Conservation (phyloP, 805 yeast genomes). For the Lipomyces sp. region DNA sequence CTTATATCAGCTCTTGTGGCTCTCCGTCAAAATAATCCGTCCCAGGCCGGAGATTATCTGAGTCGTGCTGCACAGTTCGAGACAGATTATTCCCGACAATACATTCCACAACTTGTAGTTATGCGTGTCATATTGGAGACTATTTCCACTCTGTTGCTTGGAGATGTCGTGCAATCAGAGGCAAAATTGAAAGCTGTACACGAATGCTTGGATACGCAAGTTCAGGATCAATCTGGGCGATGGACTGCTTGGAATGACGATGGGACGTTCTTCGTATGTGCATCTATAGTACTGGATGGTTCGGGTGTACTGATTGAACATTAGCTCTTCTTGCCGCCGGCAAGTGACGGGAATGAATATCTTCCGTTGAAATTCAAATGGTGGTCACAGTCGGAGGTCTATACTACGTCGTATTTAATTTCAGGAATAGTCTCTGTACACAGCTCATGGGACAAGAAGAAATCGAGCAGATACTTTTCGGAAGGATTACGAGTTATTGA, state of each 20-base stretch:
- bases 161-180: constrained; percentile 11
- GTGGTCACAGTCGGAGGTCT: constrained; percentile 31
- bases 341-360: background rate
- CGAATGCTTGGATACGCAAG: constrained; percentile 20
- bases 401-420: constrained; percentile 20
- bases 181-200: constrained; percentile 18
- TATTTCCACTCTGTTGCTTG: constrained; percentile 6
- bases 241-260: constrained; percentile 32
- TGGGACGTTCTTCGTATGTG: constrained; percentile 21
- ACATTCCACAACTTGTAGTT: constrained; percentile 30
- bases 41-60: constrained; percentile 19
- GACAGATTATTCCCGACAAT: constrained; percentile 30
- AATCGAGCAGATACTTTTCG: constrained; percentile 13
- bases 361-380: constrained; percentile 29
- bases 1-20: constrained; percentile 18
- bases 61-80: constrained; percentile 27
- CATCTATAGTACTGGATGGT: background rate
- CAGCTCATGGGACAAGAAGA: constrained; percentile 15
- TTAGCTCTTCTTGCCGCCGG: constrained; percentile 23
- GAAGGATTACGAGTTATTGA: constrained; percentile 23
- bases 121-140: constrained; percentile 26
- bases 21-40: constrained; percentile 18
- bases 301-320: background rate
- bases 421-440: constrained; percentile 22
- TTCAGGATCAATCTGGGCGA: constrained; percentile 15